Conservation (phyloP, 1,139 yeast species). For the Taphrina communis region DNA sequence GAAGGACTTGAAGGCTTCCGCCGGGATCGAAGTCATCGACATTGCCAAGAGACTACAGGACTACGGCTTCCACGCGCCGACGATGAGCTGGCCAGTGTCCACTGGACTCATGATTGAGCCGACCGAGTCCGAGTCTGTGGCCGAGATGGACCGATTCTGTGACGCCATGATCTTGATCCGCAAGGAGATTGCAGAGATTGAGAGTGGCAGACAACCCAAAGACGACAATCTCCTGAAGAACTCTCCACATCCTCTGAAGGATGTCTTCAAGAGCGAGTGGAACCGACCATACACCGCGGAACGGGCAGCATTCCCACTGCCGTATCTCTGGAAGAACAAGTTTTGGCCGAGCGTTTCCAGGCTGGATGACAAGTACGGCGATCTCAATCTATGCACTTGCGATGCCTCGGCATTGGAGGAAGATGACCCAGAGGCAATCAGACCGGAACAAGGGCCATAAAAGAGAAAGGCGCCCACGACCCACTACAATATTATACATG, state of each 20-base stretch:
- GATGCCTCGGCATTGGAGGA: constrained; percentile 49
- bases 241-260: constrained; percentile 90
- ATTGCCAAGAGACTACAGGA: constrained; percentile 96
- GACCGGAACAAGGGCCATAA: constrained; percentile 30
- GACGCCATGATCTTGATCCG: constrained; percentile 85
- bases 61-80: constrained; percentile 98
- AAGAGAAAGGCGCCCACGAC: not conserved
- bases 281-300: constrained; percentile 88
- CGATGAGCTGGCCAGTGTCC: constrained; percentile 98
- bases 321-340: constrained; percentile 71
- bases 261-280: constrained; percentile 75
- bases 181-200: constrained; percentile 77
- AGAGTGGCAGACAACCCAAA: constrained; percentile 63
- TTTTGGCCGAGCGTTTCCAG: constrained; percentile 96
- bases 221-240: constrained; percentile 78
- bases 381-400: constrained; percentile 90
- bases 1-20: constrained; percentile 73
- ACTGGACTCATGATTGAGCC: constrained; percentile 98
- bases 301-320: constrained; percentile 89
- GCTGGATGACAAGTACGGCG: constrained; percentile 93
- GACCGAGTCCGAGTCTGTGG: constrained; percentile 89
- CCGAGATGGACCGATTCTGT: constrained; percentile 86
- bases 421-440: constrained; percentile 19
- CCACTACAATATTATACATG: too few relatives aligned
- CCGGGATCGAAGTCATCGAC: constrained; percentile 92